phyloP scores from a whole-genome alignment of 2,329 filamentous ascomycete species.

The Cladophialophora yegresii region DNA sequence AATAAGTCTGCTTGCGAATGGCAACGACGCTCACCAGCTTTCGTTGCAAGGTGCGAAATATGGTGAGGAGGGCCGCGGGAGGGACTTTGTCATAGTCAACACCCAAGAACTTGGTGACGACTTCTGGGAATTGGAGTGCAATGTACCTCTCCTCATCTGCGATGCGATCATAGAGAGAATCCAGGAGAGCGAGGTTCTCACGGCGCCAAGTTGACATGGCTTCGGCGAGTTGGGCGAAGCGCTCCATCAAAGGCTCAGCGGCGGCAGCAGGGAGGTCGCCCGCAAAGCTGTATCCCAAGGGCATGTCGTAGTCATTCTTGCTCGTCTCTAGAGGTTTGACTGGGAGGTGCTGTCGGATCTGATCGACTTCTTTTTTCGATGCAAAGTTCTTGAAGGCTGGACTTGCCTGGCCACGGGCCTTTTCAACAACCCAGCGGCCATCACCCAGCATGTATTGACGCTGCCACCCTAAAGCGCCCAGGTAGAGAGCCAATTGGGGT shows the following conservation, averaged over 20 bases:
- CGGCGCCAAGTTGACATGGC: conserved; percentile 43
- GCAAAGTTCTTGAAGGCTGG: conserved; percentile 26
- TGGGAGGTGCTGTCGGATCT: conserved; percentile 29
- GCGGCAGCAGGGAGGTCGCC: conserved; percentile 46
- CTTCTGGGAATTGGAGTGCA: conserved; percentile 43
- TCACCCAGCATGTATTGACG: conserved; percentile 30
- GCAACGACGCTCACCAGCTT: conserved; percentile 14
- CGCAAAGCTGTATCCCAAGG: conserved; percentile 31
- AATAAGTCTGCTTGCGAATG: not conserved
- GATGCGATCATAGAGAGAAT: conserved; percentile 44
- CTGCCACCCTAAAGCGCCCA: conserved; percentile 27
- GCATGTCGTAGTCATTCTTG: conserved; percentile 38
- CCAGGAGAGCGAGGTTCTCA: conserved; percentile 41
- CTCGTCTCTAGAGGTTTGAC: conserved; percentile 22
- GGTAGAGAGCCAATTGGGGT: conserved; percentile 27
- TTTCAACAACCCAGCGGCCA: conserved; percentile 30
- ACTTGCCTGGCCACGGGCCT: not conserved
- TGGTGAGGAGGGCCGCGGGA: conserved; percentile 33
- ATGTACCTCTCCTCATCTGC: conserved; percentile 43
- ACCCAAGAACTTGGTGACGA: conserved; percentile 43
- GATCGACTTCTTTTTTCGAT: conserved; percentile 28
- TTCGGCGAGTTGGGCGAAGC: conserved; percentile 42
- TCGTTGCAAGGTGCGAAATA: conserved; percentile 18
- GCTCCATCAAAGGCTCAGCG: conserved; percentile 42
- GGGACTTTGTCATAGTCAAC: conserved; percentile 41